phyloP scores from a whole-genome alignment of 2,329 filamentous ascomycete species.

The Talaromyces sp. region DNA sequence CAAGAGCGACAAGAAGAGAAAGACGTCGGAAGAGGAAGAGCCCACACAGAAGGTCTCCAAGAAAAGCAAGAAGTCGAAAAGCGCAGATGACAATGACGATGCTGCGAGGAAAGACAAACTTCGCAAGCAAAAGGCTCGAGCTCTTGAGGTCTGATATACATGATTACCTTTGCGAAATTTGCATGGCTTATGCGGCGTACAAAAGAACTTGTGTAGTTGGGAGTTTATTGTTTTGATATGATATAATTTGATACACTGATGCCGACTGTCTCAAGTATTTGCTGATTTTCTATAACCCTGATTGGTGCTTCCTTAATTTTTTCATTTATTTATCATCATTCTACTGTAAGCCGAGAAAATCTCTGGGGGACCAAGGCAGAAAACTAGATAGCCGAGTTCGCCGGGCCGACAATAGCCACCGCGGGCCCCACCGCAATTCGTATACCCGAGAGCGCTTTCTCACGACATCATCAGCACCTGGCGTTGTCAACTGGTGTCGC shows the following conservation, averaged over 20 bases:
- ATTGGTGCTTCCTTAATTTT: background rate
- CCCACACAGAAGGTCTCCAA: slow-evolving; percentile 26
- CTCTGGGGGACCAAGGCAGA: background rate
- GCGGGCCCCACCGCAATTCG: background rate
- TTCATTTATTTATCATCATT: background rate
- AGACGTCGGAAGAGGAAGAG: slow-evolving; percentile 27
- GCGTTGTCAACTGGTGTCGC: slow-evolving; percentile 5
- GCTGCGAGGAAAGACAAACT: slow-evolving; percentile 43
- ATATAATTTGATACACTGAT: background rate
- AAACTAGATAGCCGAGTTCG: background rate
- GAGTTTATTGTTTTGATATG: background rate
- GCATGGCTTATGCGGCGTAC: slow-evolving; percentile 18
- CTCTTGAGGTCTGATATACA: slow-evolving; percentile 36
- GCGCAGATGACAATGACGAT: slow-evolving; percentile 34
- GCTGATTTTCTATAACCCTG: background rate
- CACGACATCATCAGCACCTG: slow-evolving; percentile 2
- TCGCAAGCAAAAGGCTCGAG: slow-evolving; percentile 45
- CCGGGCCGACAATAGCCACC: background rate
- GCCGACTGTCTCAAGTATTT: background rate
- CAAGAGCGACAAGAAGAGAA: slow-evolving; percentile 52
- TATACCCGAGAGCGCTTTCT: background rate
- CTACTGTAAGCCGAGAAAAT: background rate
- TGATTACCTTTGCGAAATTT: slow-evolving; percentile 18
- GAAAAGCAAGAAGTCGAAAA: slow-evolving; percentile 37
- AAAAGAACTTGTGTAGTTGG: slow-evolving; percentile 8